Evolutionary conservation across 306 rosid species (phyloP).

Genomic region (Fragaria iinumae): DNA sequence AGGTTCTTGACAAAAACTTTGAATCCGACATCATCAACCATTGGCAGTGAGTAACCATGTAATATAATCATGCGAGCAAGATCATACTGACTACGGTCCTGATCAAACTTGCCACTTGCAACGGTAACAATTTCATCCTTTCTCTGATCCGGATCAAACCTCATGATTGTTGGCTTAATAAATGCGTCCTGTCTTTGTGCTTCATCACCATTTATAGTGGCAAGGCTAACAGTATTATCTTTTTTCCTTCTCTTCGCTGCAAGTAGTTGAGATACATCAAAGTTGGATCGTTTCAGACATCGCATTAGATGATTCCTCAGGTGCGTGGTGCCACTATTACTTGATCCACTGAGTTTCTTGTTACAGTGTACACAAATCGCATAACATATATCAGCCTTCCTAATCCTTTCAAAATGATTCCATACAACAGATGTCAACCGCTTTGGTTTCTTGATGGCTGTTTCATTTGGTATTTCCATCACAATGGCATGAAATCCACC

Average conservation of each 20-base stretch:
- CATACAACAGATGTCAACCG: slow-evolving; percentile 93
- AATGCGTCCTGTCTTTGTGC: slow-evolving; percentile 73
- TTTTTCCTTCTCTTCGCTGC: slow-evolving; percentile 87
- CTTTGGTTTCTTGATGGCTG: slow-evolving; percentile 75
- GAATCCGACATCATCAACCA: slow-evolving; percentile 91
- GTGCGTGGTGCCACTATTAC: slow-evolving; percentile 98
- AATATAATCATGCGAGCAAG: slow-evolving; percentile 92
- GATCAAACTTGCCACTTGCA: slow-evolving; percentile 72
- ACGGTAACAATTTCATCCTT: slow-evolving; percentile 66
- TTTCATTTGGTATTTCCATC: slow-evolving; percentile 74
- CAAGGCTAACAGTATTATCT: slow-evolving; percentile 55
- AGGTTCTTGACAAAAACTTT: slow-evolving; percentile 95
- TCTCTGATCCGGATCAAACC: slow-evolving; percentile 80
- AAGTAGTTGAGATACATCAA: slow-evolving; percentile 93
- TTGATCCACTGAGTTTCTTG: slow-evolving; percentile 97
- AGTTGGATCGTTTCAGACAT: slow-evolving; percentile 83
- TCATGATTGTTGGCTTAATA: slow-evolving; percentile 56
- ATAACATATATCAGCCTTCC: slow-evolving; percentile 84
- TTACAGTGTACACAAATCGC: slow-evolving; percentile 92
- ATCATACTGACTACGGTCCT: slow-evolving; percentile 81
- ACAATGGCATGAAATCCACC: slow-evolving; percentile 38
- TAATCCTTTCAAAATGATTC: slow-evolving; percentile 95
- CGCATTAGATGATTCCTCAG: slow-evolving; percentile 94
- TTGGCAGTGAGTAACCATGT: slow-evolving; percentile 81
- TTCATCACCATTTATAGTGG: slow-evolving; percentile 69